These are phyloP conservation scores for Neophaeococcomyces aloes DNA, from an alignment of 2,329 filamentous ascomycete genomes.

Conservation along the genomic window DNA sequence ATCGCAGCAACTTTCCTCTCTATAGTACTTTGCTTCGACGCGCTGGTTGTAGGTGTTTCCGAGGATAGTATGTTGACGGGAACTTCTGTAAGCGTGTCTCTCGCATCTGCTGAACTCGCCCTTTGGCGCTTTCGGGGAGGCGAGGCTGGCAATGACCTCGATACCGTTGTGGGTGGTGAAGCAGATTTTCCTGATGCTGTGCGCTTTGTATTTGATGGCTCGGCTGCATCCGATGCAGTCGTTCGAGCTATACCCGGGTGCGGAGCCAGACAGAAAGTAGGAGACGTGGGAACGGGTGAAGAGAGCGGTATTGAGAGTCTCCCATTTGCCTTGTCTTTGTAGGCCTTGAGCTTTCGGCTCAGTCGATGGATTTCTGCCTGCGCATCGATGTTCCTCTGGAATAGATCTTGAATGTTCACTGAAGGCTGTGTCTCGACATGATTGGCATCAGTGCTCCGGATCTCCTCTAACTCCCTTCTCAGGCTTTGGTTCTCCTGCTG, in stretches of 20 bases:
- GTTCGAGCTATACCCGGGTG: neutral
- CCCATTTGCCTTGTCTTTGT: conserved; percentile 7
- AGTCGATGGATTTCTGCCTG: conserved; percentile 20
- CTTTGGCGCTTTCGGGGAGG: conserved; percentile 4
- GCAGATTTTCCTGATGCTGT: too few relatives aligned
- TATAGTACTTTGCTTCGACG: neutral
- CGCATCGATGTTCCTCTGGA: conserved; percentile 17
- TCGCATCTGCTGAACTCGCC: neutral
- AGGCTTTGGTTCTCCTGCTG: conserved; percentile 29
- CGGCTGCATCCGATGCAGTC: too few relatives aligned
- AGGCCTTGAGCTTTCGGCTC: conserved; percentile 12
- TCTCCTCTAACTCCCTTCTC: conserved; percentile 4
- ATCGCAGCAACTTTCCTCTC: conserved; percentile 25
- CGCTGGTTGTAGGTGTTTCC: neutral
- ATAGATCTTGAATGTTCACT: conserved; percentile 16
- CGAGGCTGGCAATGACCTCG: neutral
- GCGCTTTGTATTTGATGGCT: too few relatives aligned
- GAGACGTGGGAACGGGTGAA: conserved; percentile 8
- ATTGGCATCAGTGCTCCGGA: neutral
- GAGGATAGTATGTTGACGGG: neutral
- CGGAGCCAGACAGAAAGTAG: neutral
- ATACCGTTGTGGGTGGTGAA: too few relatives aligned
- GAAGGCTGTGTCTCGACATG: neutral
- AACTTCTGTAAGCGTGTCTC: neutral
- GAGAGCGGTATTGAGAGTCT: conserved; percentile 7